phyloP scores from a whole-genome alignment of 2,329 filamentous ascomycete genomes.

The Fusarium transvaalense region DNA sequence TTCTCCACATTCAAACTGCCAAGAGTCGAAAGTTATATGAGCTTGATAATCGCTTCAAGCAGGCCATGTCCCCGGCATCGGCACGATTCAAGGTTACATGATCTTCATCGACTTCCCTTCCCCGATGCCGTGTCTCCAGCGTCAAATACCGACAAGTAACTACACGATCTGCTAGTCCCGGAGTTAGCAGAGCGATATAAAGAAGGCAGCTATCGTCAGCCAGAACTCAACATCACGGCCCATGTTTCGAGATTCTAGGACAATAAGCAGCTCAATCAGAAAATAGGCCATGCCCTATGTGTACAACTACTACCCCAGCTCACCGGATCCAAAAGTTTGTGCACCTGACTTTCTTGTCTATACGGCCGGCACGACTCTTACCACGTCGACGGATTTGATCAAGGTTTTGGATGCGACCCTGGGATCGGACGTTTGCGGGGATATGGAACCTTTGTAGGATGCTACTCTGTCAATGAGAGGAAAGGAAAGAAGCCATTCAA shows the following conservation, averaged over 20 bases:
- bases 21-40: background rate
- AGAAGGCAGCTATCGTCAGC: slow-evolving; percentile 44
- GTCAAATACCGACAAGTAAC: slow-evolving; percentile 40
- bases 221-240: slow-evolving; percentile 44
- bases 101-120: slow-evolving; percentile 56
- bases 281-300: too few species aligned
- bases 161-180: slow-evolving; percentile 36
- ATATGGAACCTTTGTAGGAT: slow-evolving; percentile 48
- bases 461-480: slow-evolving; percentile 45
- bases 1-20: too few species aligned
- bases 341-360: slow-evolving; percentile 54
- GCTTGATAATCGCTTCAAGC: slow-evolving; percentile 5
- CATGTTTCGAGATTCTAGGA: too few species aligned
- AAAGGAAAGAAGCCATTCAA: slow-evolving; percentile 11
- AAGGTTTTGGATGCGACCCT: slow-evolving; percentile 52
- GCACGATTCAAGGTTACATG: slow-evolving; percentile 51
- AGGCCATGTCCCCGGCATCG: slow-evolving; percentile 51
- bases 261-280: too few species aligned
- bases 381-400: slow-evolving; percentile 50
- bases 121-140: slow-evolving; percentile 40
- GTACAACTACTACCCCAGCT: slow-evolving; percentile 49
- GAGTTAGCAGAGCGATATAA: slow-evolving; percentile 37
- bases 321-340: slow-evolving; percentile 38
- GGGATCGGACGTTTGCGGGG: slow-evolving; percentile 46
- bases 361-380: slow-evolving; percentile 49